Conservation (phyloP, 768 basidiomycete species). For the Trametes cubensis region DNA sequence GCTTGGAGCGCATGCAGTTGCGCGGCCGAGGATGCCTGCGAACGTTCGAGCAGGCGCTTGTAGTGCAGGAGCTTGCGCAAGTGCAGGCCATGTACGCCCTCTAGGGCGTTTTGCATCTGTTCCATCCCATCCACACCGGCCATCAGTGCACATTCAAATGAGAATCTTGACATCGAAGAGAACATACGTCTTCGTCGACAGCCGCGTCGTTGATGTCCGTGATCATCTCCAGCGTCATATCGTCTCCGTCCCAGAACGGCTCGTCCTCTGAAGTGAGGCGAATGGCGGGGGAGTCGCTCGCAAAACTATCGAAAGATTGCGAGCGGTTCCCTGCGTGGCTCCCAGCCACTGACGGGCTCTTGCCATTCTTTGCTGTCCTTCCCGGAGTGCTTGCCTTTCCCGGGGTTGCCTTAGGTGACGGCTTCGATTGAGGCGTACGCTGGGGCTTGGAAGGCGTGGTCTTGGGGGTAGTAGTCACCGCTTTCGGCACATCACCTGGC, state of each 20-base stretch:
- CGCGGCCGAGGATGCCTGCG: conserved; percentile 76
- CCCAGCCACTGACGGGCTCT: conserved; percentile 21
- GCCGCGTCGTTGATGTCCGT: conserved; percentile 70
- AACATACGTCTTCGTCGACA: conserved; percentile 72
- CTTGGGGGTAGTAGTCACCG: conserved; percentile 20
- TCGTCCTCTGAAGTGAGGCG: conserved; percentile 34
- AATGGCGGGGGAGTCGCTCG: conserved; percentile 32
- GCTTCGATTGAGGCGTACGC: conserved; percentile 25
- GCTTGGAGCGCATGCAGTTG: conserved; percentile 87
- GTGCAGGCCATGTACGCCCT: conserved; percentile 46
- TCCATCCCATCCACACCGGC: too few relatives aligned
- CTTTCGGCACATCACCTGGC: conserved; percentile 14
- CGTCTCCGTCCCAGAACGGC: conserved; percentile 52
- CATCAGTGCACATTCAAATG: not conserved
- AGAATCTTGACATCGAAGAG: not conserved
- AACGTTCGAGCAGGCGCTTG: conserved; percentile 78
- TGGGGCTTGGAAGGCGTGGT: conserved; percentile 24
- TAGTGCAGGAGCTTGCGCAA: conserved; percentile 66
- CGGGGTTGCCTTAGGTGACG: conserved; percentile 25
- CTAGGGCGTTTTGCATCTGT: conserved; percentile 50
- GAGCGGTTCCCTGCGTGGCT: conserved; percentile 16
- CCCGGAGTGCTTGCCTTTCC: conserved; percentile 23
- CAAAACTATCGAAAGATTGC: conserved; percentile 22
- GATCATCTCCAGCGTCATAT: conserved; percentile 73
- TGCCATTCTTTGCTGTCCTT: conserved; percentile 25